Base-by-base conservation (phyloP, 768 basidiomycete species). In the Termitomyces sp. region DNA sequence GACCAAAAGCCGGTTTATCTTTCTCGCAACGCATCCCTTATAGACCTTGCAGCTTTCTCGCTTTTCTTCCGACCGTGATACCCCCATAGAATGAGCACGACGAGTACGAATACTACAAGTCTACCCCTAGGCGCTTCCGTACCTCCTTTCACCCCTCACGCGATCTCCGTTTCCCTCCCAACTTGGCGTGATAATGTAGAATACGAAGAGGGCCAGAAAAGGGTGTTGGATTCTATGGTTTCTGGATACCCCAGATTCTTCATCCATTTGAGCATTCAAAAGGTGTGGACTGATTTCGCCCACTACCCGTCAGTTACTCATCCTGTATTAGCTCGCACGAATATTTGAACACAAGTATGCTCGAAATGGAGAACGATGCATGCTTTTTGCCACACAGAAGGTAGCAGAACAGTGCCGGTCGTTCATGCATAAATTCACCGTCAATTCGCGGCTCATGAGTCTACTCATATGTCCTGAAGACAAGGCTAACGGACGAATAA, bases 211-310 rank as follows among this genome's bases (percentile, higher is more conserved):
- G 92, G 92, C 18, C 86, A 90, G 9, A 83, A 87, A 63, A 78
- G 94, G 38, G 85, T 98, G 5, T 67, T 90, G 1, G 81, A 89
- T 56, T 75, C 72, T 6, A 92, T 96, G 94, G 82, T 90, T 43
- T 82, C 86, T 3, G 96, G 95, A 5, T 99, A 98, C 67, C 96
- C 96, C 0, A 76, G 96, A 53, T 98, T 98, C 73, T 97, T 96
- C 72, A 89, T 98, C 54, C 91, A 97, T 70, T 73, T 84, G 30
- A 87, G 80, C 60, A 93, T 97, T 43, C 81, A 83, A 66, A 91
- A 92, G 78, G 96, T 94, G 66, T 71, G 36, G 43, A 30, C 9
- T 49, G n/a, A 26, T 45, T 10, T 47, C 46, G 41, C 35, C 13
- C 32, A 13, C 35, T 7, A 18, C 50, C n/a, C 28, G 10, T 57